These are phyloP conservation scores for Schizonepeta tenuifolia DNA, from an alignment of 257 asterid species.

Conservation along the genomic window DNA sequence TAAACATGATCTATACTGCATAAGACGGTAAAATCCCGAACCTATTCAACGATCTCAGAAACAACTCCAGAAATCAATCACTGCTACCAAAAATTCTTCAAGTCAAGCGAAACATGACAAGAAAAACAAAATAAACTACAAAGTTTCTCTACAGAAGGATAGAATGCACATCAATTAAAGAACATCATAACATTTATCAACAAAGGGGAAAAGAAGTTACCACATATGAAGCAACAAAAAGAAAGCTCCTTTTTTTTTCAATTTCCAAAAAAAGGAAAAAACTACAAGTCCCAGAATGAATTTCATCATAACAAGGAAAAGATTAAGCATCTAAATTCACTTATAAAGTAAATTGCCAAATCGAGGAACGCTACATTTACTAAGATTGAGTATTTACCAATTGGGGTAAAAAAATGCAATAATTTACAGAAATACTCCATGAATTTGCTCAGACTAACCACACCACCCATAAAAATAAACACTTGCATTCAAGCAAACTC, in stretches of 20 bases:
- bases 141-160: neutral
- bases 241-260: neutral
- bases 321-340: neutral
- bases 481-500: slow-evolving; percentile 2
- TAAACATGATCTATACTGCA: neutral
- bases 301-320: neutral
- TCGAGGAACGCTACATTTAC: neutral
- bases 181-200: neutral
- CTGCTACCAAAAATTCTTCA: neutral
- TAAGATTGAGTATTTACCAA: neutral
- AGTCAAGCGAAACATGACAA: neutral
- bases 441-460: neutral
- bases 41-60: neutral
- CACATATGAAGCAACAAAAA: neutral
- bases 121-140: neutral
- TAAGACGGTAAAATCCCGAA: neutral
- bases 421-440: neutral
- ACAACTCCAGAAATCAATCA: slow-evolving; percentile 9
- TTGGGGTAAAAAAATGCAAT: neutral
- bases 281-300: neutral
- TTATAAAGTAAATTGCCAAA: neutral
- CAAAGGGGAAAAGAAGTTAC: neutral
- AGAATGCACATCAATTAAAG: neutral
- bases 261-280: neutral
- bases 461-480: neutral